phyloP scores from a whole-genome alignment of 164 flowering plant species.

The Paratinospora sagittata region DNA sequence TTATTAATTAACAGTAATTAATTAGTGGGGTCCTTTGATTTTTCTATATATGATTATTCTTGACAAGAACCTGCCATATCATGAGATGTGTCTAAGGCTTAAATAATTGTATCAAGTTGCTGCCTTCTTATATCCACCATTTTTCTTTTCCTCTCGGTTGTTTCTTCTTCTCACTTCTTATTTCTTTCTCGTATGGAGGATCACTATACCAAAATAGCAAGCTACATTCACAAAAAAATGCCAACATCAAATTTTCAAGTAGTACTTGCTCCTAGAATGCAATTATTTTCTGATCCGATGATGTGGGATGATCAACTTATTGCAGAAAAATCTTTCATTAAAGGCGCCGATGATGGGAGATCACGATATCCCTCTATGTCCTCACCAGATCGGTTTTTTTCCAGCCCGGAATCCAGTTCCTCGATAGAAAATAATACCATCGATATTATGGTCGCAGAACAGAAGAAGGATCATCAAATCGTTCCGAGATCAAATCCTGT shows the following conservation, averaged over 20 bases:
- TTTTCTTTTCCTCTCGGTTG: constrained; percentile 5
- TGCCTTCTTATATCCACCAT: constrained; percentile 14
- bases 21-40: constrained; percentile 19
- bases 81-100: constrained; percentile 11
- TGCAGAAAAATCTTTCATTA: background rate
- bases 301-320: constrained; percentile 20
- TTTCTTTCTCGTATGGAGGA: too few relatives aligned
- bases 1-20: constrained; percentile 12
- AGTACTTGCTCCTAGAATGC: too few relatives aligned
- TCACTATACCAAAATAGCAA: constrained; percentile 31
- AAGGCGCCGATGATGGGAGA: constrained; percentile 16
- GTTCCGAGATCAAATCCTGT: constrained; percentile 16
- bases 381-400: constrained; percentile 18
- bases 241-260: constrained; percentile 15
- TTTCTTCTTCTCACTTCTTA: too few relatives aligned
- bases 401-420: constrained; percentile 30
- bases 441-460: constrained; percentile 10
- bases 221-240: constrained; percentile 25
- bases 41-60: constrained; percentile 12
- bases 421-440: too few relatives aligned
- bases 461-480: constrained; percentile 10
- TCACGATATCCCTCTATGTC: constrained; percentile 5
- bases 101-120: constrained; percentile 19
- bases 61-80: constrained; percentile 9
- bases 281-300: constrained; percentile 17